Conservation (phyloP, 768 basidiomycete species). For the Calvatia gigantea region DNA sequence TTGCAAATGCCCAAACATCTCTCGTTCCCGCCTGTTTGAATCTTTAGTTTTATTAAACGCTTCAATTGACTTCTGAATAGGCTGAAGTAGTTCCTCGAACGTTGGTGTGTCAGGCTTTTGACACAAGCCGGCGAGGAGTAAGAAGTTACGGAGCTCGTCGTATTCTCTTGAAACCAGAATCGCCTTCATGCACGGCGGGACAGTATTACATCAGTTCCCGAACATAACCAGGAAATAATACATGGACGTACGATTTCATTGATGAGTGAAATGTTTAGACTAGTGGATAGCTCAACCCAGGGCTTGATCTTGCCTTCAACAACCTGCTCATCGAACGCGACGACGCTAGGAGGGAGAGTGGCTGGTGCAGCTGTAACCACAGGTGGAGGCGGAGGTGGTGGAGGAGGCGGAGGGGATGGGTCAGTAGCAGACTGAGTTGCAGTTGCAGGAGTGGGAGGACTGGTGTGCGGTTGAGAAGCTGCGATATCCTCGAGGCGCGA, state of each 20-base stretch:
- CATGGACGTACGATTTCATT: conserved; percentile 66
- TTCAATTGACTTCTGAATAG: conserved; percentile 69
- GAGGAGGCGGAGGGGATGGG: conserved; percentile 19
- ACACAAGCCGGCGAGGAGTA: conserved; percentile 68
- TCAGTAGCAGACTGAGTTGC: conserved; percentile 3
- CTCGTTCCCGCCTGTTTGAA: conserved; percentile 70
- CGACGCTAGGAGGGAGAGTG: conserved; percentile 54
- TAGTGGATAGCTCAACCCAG: conserved; percentile 68
- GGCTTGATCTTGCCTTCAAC: conserved; percentile 71
- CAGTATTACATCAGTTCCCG: background rate
- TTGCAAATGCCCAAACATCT: conserved; percentile 80
- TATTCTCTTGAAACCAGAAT: conserved; percentile 65
- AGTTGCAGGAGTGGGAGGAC: conserved; percentile 12
- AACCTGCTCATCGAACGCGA: conserved; percentile 71
- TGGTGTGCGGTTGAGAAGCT: conserved; percentile 31
- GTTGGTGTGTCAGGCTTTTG: conserved; percentile 70
- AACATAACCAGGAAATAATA: background rate
- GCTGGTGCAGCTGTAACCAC: conserved; percentile 28
- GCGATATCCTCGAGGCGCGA: conserved; percentile 92
- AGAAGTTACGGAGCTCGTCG: conserved; percentile 60
- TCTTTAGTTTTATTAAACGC: conserved; percentile 82
- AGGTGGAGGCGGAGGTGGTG: conserved; percentile 34
- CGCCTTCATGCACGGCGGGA: conserved; percentile 44
- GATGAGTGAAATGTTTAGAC: conserved; percentile 65
- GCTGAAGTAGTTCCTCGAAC: conserved; percentile 56